These are phyloP conservation scores for Cajanus cajan DNA, from an alignment of 306 rosid species.

Conservation along the genomic window DNA sequence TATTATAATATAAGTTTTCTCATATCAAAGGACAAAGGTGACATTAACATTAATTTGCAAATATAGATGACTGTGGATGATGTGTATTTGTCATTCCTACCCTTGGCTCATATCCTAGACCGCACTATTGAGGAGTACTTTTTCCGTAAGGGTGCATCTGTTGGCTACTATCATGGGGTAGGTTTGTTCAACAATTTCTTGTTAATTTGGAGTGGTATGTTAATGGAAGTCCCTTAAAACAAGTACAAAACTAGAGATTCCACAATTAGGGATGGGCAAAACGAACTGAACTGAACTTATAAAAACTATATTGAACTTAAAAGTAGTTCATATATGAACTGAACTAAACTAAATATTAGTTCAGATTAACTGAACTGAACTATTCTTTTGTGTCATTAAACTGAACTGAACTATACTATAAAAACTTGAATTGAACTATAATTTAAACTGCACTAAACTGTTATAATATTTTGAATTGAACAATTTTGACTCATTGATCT, in stretches of 20 bases:
- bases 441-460: too few relatives aligned
- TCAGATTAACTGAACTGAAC: too few relatives aligned
- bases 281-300: too few relatives aligned
- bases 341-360: too few relatives aligned
- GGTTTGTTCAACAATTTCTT: neutral
- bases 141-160: constrained; percentile 77
- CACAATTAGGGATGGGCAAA: too few relatives aligned
- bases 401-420: too few relatives aligned
- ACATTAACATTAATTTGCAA: constrained; percentile 11
- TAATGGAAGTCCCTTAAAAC: neutral
- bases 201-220: neutral
- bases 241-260: neutral
- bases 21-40: constrained; percentile 6
- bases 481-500: too few relatives aligned
- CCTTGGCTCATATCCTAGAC: constrained; percentile 87
- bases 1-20: neutral
- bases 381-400: too few relatives aligned
- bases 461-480: too few relatives aligned
- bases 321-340: too few relatives aligned
- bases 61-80: constrained; percentile 79
- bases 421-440: too few relatives aligned
- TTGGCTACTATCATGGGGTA: constrained; percentile 95
- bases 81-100: constrained; percentile 79
- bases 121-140: constrained; percentile 82
- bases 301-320: too few relatives aligned